These are phyloP conservation scores for Pichia rugopelliculosa DNA, from an alignment of 805 yeast species.

Conservation along the genomic window DNA sequence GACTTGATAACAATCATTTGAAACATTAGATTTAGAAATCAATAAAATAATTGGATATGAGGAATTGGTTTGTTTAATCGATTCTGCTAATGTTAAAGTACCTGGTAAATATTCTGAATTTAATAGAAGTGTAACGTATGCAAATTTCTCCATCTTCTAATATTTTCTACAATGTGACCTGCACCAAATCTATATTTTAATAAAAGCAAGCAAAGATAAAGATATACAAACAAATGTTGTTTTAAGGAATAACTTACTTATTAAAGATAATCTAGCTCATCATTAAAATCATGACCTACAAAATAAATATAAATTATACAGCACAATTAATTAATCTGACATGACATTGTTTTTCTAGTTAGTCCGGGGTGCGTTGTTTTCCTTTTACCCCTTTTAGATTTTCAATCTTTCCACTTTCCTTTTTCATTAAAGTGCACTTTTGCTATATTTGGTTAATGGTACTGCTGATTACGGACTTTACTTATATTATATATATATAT, in stretches of 20 bases:
- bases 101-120: conserved; percentile 33
- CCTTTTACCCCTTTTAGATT: neutral
- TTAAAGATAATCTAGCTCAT: too few relatives aligned
- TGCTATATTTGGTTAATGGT: too few relatives aligned
- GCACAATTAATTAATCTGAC: too few relatives aligned
- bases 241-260: too few relatives aligned
- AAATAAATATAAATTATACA: too few relatives aligned
- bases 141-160: conserved; percentile 11
- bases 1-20: conserved; percentile 8
- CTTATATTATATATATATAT: too few relatives aligned
- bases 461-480: too few relatives aligned
- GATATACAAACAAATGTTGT: neutral
- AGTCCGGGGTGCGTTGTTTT: neutral
- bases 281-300: too few relatives aligned
- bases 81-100: conserved; percentile 25
- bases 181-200: neutral
- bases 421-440: neutral
- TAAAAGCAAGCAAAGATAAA: neutral
- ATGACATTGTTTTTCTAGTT: neutral
- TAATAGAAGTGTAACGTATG: conserved; percentile 30
- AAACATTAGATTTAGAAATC: conserved; percentile 14
- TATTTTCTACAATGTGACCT: neutral
- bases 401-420: too few relatives aligned
- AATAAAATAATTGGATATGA: conserved; percentile 20
- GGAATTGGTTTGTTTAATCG: conserved; percentile 18